Evolutionary conservation across 1,284 basidiomycete species (phyloP).

Genomic region (Melampsora occidentalis): DNA sequence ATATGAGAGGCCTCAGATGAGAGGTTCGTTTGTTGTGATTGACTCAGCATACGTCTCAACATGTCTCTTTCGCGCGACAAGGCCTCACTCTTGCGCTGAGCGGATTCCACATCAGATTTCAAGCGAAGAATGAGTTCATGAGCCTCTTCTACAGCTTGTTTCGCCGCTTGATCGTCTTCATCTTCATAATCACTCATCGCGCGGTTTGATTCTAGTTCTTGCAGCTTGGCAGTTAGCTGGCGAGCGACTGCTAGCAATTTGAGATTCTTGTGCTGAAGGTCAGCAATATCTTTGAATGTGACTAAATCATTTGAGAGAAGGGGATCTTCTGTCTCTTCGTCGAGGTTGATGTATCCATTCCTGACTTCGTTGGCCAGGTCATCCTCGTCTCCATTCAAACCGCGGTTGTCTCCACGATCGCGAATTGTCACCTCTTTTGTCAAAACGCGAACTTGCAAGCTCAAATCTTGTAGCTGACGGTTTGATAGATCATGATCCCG

Average conservation of each 20-base stretch:
- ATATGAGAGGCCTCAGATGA: background rate
- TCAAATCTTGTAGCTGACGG: conserved; percentile 75
- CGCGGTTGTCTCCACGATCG: conserved; percentile 54
- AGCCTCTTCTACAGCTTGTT: conserved; percentile 78
- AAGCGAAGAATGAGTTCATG: conserved; percentile 78
- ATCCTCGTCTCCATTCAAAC: conserved; percentile 58
- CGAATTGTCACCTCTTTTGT: conserved; percentile 73
- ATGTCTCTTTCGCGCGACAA: conserved; percentile 84
- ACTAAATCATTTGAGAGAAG: conserved; percentile 88
- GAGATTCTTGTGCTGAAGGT: conserved; percentile 84
- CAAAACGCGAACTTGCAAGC: conserved; percentile 76
- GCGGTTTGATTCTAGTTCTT: conserved; percentile 54
- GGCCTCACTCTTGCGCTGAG: conserved; percentile 70
- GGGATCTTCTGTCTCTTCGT: conserved; percentile 63
- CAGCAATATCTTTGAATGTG: conserved; percentile 74
- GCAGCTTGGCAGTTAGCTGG: conserved; percentile 55
- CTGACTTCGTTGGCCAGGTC: conserved; percentile 54
- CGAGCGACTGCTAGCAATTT: conserved; percentile 78
- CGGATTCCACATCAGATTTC: conserved; percentile 68
- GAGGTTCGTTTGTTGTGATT: conserved; percentile 44
- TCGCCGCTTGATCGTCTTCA: conserved; percentile 62
- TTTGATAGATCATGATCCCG: conserved; percentile 60
- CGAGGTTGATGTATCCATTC: conserved; percentile 56
- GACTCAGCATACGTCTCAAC: conserved; percentile 68
- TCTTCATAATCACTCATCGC: conserved; percentile 41